A percentile compares a stretch with the other conserved stretches of the same genome.
Conservation (phyloP, 1,284 basidiomycete genomes). For the Amylostereum chailletii region DNA sequence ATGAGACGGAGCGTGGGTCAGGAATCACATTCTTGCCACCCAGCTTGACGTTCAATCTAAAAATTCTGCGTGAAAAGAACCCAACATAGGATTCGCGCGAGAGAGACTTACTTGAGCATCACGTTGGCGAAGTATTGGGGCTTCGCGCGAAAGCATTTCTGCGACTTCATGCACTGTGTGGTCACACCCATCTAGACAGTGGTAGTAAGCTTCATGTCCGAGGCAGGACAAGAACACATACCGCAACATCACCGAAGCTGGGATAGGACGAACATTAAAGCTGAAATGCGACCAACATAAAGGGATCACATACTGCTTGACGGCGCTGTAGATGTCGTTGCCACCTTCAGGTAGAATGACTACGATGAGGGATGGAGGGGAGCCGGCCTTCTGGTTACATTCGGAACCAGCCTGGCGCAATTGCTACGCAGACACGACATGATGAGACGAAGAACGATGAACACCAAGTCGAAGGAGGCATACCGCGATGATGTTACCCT, state of each 20-base stretch:
- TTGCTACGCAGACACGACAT: conserved; percentile 26
- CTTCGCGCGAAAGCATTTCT: conserved; percentile 55
- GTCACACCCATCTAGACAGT: conserved; percentile 49
- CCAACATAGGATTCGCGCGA: not conserved
- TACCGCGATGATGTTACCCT: conserved; percentile 42
- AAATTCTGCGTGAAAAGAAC: not conserved
- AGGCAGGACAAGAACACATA: conserved; percentile 21
- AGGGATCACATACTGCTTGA: conserved; percentile 58
- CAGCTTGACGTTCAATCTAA: conserved; percentile 72
- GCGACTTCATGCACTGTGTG: conserved; percentile 64
- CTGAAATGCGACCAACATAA: conserved; percentile 1
- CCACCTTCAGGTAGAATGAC: conserved; percentile 66
- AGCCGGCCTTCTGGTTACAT: conserved; percentile 28
- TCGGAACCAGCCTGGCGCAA: conserved; percentile 37
- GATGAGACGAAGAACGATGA: not conserved
- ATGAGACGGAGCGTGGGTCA: conserved; percentile 47
- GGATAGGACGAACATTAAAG: conserved; percentile 5
- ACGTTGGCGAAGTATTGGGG: conserved; percentile 73
- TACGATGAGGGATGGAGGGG: conserved; percentile 49
- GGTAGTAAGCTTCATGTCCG: conserved; percentile 1
- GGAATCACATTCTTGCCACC: conserved; percentile 74
- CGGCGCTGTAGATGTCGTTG: conserved; percentile 63
- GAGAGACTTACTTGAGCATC: conserved; percentile 54
- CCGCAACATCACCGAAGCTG: conserved; percentile 65
- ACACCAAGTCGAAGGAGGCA: conserved; percentile 7